These are phyloP conservation scores for Cylindrotheca fusiformis DNA, from an alignment of 108 stramenopile genomes.

Conservation along the genomic window DNA sequence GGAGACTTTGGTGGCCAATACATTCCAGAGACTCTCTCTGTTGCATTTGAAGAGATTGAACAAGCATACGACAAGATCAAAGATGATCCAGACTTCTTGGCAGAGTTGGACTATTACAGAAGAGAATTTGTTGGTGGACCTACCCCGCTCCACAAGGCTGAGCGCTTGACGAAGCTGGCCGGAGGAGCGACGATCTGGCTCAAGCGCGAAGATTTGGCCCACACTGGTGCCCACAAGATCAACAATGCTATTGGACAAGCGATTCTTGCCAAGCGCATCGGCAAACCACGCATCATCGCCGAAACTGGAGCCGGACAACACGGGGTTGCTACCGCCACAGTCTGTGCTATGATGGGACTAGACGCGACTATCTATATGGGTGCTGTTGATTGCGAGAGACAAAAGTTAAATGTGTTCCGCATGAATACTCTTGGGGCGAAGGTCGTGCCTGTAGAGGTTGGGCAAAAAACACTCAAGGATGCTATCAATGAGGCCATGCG, in stretches of 20 bases:
- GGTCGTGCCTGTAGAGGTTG: slow-evolving; percentile 90
- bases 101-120: slow-evolving; percentile 89
- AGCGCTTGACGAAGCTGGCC: slow-evolving; percentile 84
- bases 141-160: slow-evolving; percentile 92
- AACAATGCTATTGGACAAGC: slow-evolving; percentile 98
- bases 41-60: slow-evolving; percentile 95
- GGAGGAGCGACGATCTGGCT: slow-evolving; percentile 96
- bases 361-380: slow-evolving; percentile 98
- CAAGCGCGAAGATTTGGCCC: slow-evolving; percentile 95
- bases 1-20: slow-evolving; percentile 97
- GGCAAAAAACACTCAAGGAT: slow-evolving; percentile 93
- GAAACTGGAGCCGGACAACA: slow-evolving; percentile 98
- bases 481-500: slow-evolving; percentile 99
- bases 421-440: slow-evolving; percentile 97
- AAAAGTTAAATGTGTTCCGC: slow-evolving; percentile 95
- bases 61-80: slow-evolving; percentile 81
- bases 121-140: slow-evolving; percentile 93
- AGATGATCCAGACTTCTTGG: slow-evolving; percentile 88
- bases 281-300: slow-evolving; percentile 96
- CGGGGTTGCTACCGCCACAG: slow-evolving; percentile 96
- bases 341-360: slow-evolving; percentile 93
- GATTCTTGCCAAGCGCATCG: slow-evolving; percentile 91
- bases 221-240: slow-evolving; percentile 98
- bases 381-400: slow-evolving; percentile 94
- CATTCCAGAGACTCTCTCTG: slow-evolving; percentile 97